Evolutionary conservation across 805 yeast genomes (phyloP), one percentile per base, ranked within the genome.

Genomic region (Lachancea fermentati): DNA sequence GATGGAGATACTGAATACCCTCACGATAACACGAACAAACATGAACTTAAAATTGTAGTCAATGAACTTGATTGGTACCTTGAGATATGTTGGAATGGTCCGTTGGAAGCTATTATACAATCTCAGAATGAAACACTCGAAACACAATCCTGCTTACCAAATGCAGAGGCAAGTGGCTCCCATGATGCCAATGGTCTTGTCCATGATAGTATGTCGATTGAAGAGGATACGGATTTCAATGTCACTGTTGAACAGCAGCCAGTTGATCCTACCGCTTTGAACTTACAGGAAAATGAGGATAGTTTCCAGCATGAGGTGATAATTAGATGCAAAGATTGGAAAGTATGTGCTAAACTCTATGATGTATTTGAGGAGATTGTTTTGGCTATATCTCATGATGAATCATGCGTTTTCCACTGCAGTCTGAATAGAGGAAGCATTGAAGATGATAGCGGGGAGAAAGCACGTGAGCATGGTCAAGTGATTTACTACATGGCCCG

Each of bases 251-350:
- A 31, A n/a, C 22, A 24, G 17, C 13, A 19, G 5, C 11, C 30
- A 7, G 32, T 13, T 12, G 17, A 28, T 9, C 11, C 30, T 7
- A 7, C 6, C 6, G 31, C 14, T 29, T 29, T n/a, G 8, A n/a
- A 8, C 13, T 8, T 22, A 11, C 9, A 22, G 26, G 54, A 54
- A 11, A 56, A 54, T 29, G 42, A 41, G 34, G 54, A 44, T 11
- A 46, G 36, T 33, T 43, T 49, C 2, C 37, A 37, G 4, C 52
- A 67, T 41, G 76, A 69, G 30, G 71, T 82, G 2, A 62, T 69
- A 19, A 74, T 84, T 19, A 70, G 69, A 49, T 62, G 77, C 17
- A 74, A 67, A 50, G 86, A 82, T 55, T 84, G 91, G 91, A 78
- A 70, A 50, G 62, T 77, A 45, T 84, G 85, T 1, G 67, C 79